Base-by-base conservation (phyloP, 805 yeast species). In the Metschnikowia cerradonensis region DNA sequence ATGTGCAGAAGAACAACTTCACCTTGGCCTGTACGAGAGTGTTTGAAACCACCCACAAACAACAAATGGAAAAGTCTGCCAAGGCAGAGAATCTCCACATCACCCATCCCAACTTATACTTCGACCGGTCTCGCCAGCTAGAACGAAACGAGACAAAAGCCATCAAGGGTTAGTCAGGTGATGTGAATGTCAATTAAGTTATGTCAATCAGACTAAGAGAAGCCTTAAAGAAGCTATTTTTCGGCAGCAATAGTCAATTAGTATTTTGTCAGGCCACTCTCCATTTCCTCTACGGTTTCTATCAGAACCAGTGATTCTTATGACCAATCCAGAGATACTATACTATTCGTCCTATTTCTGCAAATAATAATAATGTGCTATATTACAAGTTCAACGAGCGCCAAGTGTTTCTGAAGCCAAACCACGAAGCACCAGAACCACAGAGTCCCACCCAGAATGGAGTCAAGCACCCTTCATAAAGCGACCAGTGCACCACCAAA, bases 21-120 rank as follows among this genome's bases (percentile, higher is more conserved):
- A 90, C 92, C 22, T 77, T 83, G 37, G 97, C 98, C 0, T 91
- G 97, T 65, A 86, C 97, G 0, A 79, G 88, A 62, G 96, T 89
- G 3, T 88, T 89, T 67, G 97, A 91, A 61, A 67, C 81, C 15
- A 79, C 89, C 31, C 86, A 83, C 59, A 73, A 73, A 49, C 75
- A 62, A 43, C 67, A 76, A 52, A 67, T 76, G 47, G 70, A 53
- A 56, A 61, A 41, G 82, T 78, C 52, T 59, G 61, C 61, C 41
- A 61, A 62, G 32, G 64, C 61, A 44, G 86, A 82, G 51, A 83
- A 80, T 52, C 75, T 81, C 43, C 81, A 81, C 56, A 86, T 92
- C 50, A 80, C 80, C 15, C 96, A 90, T 70, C 98, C 99, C 4
- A 90, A 91, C 63, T 77, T 86, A 54, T 94, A 90, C 68, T 92